These are phyloP conservation scores for Ogataea siamensis DNA, from an alignment of 805 yeast genomes.

Conservation along the genomic window DNA sequence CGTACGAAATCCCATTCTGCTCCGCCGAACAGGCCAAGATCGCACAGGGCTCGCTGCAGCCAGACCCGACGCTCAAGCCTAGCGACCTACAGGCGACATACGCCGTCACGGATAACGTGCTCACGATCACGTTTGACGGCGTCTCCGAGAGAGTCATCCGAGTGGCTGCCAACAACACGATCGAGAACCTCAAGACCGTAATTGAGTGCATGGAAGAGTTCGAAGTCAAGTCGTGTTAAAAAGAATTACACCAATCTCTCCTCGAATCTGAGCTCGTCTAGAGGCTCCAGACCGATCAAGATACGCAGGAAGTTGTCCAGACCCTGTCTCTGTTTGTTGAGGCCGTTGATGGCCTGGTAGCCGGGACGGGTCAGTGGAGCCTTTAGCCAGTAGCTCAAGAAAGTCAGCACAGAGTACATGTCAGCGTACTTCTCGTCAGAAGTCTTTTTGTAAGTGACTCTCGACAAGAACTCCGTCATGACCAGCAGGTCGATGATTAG, in stretches of 20 bases:
- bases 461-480: constrained; percentile 84
- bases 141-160: constrained; percentile 72
- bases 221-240: constrained; percentile 32
- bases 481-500: constrained; percentile 88
- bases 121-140: constrained; percentile 54
- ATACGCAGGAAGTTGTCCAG: constrained; percentile 87
- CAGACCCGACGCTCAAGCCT: constrained; percentile 80
- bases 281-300: constrained; percentile 84
- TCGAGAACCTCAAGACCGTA: constrained; percentile 74
- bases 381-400: constrained; percentile 92
- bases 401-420: constrained; percentile 82
- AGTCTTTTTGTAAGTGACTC: constrained; percentile 73
- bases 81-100: constrained; percentile 57
- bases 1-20: constrained; percentile 58
- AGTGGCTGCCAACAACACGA: constrained; percentile 77
- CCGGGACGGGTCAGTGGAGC: constrained; percentile 95
- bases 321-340: constrained; percentile 92
- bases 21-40: constrained; percentile 56
- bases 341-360: constrained; percentile 84
- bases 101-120: constrained; percentile 31
- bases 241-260: constrained; percentile 68
- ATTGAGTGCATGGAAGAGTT: constrained; percentile 80
- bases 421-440: constrained; percentile 46
- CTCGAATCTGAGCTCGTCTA: constrained; percentile 90
- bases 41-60: constrained; percentile 58